Evolutionary conservation across 2,329 filamentous ascomycete genomes (phyloP).

Genomic region (Huntiella abstrusa): DNA sequence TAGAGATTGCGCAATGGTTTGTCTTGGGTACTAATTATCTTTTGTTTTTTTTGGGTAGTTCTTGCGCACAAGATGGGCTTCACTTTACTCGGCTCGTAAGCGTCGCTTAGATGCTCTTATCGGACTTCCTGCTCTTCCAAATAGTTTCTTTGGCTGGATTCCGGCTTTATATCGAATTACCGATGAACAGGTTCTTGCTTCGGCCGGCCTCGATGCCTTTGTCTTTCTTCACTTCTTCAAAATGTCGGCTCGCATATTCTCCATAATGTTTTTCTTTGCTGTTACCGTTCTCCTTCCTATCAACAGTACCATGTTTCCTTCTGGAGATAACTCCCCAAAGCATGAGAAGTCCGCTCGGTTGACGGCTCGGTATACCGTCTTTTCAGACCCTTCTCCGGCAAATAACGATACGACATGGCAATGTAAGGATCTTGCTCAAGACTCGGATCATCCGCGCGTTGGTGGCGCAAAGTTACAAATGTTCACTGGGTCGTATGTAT

Average conservation of each 20-base stretch:
- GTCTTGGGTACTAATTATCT: background rate
- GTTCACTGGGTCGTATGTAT: slow-evolving; percentile 81
- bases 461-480: slow-evolving; percentile 13
- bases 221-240: slow-evolving; percentile 94
- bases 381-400: background rate
- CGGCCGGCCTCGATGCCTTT: slow-evolving; percentile 85
- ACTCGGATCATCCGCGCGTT: slow-evolving; percentile 13
- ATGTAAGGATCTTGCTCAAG: slow-evolving; percentile 16
- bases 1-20: background rate
- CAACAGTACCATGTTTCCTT: slow-evolving; percentile 43
- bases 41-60: slow-evolving; percentile 30
- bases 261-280: slow-evolving; percentile 64
- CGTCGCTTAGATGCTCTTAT: slow-evolving; percentile 42
- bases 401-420: slow-evolving; percentile 10
- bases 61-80: slow-evolving; percentile 77
- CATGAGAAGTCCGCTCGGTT: slow-evolving; percentile 2
- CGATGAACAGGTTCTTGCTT: slow-evolving; percentile 75
- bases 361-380: background rate
- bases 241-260: slow-evolving; percentile 74
- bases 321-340: slow-evolving; percentile 2
- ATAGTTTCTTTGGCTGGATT: slow-evolving; percentile 86
- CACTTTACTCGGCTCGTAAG: slow-evolving; percentile 77
- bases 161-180: slow-evolving; percentile 65
- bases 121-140: slow-evolving; percentile 58
- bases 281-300: slow-evolving; percentile 68